phyloP scores from a whole-genome alignment of 1,284 basidiomycete genomes.

The Tilletiopsis washingtonensis region DNA sequence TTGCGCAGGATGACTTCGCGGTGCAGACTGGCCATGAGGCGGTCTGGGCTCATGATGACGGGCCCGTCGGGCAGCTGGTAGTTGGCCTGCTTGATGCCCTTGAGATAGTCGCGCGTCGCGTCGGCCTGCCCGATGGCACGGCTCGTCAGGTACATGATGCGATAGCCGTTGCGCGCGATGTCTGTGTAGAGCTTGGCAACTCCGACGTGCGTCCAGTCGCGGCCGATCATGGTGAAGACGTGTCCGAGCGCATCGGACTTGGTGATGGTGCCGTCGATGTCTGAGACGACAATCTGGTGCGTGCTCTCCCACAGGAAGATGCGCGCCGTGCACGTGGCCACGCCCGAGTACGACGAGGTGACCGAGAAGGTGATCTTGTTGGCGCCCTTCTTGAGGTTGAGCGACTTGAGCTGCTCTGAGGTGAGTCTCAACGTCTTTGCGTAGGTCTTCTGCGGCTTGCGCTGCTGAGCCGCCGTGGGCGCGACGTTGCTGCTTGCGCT shows the following conservation, averaged over 20 bases:
- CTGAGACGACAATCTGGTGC: slow-evolving; percentile 85
- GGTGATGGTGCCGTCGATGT: slow-evolving; percentile 98
- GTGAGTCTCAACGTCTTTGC: slow-evolving; percentile 86
- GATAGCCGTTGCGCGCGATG: slow-evolving; percentile 89
- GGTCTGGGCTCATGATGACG: slow-evolving; percentile 97
- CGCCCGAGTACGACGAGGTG: slow-evolving; percentile 69
- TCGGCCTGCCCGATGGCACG: slow-evolving; percentile 97
- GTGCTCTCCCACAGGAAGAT: slow-evolving; percentile 93
- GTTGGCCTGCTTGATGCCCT: slow-evolving; percentile 87
- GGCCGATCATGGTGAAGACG: slow-evolving; percentile 94
- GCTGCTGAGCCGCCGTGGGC: background rate
- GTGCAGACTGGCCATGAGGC: slow-evolving; percentile 87
- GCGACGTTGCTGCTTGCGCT: background rate
- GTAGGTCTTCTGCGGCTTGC: slow-evolving; percentile 56
- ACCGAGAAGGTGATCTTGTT: slow-evolving; percentile 93
- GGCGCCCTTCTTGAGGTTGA: slow-evolving; percentile 77
- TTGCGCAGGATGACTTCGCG: slow-evolving; percentile 63
- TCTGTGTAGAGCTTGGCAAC: slow-evolving; percentile 98
- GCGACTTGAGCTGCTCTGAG: slow-evolving; percentile 63
- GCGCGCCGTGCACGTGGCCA: slow-evolving; percentile 71
- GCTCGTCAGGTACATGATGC: slow-evolving; percentile 95
- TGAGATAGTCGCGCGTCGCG: slow-evolving; percentile 88
- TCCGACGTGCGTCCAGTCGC: slow-evolving; percentile 98
- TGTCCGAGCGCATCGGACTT: slow-evolving; percentile 89
- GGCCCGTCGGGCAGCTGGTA: slow-evolving; percentile 95